A percentile compares a stretch with the other conserved stretches of the same genome.
Conservation (phyloP, 495 filamentous ascomycete genomes). For the Chaetomium cochliodes region DNA sequence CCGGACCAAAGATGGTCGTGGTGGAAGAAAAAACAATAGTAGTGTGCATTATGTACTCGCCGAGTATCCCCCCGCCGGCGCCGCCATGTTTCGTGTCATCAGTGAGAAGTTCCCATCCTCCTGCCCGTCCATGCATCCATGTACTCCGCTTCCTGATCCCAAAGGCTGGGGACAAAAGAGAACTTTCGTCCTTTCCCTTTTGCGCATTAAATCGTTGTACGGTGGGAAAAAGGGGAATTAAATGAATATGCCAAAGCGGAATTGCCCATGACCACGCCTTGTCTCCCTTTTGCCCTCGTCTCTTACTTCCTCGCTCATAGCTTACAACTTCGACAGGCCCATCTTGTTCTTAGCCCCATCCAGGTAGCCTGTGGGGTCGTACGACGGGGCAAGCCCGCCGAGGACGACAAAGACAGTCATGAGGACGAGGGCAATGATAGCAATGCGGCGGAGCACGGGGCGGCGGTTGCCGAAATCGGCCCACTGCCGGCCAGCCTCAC, state of each 20-base stretch:
- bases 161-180: not conserved
- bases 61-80: not conserved
- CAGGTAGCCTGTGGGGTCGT: constrained; percentile 48
- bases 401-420: constrained; percentile 69
- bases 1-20: not conserved
- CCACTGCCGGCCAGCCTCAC: constrained; percentile 70
- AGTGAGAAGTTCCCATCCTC: not conserved
- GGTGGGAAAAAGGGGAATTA: constrained; percentile 23
- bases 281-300: not conserved
- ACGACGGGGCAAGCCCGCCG: constrained; percentile 49
- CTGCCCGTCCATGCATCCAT: not conserved
- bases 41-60: constrained; percentile 21
- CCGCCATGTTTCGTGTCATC: constrained; percentile 13
- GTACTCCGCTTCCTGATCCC: not conserved
- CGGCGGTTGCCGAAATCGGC: constrained; percentile 76
- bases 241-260: constrained; percentile 16
- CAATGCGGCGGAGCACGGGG: constrained; percentile 72
- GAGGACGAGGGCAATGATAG: constrained; percentile 60
- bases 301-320: not conserved
- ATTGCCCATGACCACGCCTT: constrained; percentile 9
- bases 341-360: constrained; percentile 49
- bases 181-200: constrained; percentile 2
- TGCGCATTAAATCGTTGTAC: constrained; percentile 35
- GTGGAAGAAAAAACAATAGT: not conserved
- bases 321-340: constrained; percentile 38